Evolutionary conservation across 2,329 filamentous ascomycete species (phyloP).

Genomic region (Penicillium expansum): DNA sequence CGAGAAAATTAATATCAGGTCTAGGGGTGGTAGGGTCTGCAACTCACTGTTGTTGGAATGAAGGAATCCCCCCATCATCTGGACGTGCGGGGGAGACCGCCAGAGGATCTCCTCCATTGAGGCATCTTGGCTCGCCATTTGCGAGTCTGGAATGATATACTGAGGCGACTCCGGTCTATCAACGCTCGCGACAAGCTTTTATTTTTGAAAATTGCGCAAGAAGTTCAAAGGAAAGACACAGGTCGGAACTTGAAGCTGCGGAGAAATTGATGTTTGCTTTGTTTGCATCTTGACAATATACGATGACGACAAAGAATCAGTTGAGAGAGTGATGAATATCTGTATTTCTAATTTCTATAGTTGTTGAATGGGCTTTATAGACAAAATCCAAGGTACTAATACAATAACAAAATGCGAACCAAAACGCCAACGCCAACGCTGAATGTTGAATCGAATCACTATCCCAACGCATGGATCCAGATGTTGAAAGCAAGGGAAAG

Average conservation of each 20-base stretch:
- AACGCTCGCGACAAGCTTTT: neutral
- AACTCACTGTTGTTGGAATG: slow-evolving; percentile 46
- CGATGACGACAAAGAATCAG: neutral
- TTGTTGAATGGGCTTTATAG: neutral
- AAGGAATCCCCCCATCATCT: slow-evolving; percentile 47
- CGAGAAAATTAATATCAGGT: neutral
- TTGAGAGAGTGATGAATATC: neutral
- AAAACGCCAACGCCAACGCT: slow-evolving; percentile 25
- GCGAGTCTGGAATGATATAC: neutral
- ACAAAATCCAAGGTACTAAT: neutral
- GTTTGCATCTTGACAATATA: slow-evolving; percentile 26
- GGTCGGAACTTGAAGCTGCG: slow-evolving; percentile 3
- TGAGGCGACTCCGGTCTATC: neutral
- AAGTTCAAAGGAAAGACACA: neutral
- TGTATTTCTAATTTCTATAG: neutral
- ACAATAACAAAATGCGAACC: slow-evolving; percentile 1
- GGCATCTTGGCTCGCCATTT: slow-evolving; percentile 39
- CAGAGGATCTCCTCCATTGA: slow-evolving; percentile 47
- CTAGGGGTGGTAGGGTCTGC: neutral
- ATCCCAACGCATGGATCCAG: slow-evolving; percentile 17
- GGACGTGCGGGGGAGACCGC: slow-evolving; percentile 46
- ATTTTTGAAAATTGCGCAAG: neutral
- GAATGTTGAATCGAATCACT: slow-evolving; percentile 33
- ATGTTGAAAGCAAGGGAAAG: slow-evolving; percentile 29
- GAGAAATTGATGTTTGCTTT: slow-evolving; percentile 25